Evolutionary conservation across 106 monocot species (phyloP).

Genomic region (Ottelia alismoides): DNA sequence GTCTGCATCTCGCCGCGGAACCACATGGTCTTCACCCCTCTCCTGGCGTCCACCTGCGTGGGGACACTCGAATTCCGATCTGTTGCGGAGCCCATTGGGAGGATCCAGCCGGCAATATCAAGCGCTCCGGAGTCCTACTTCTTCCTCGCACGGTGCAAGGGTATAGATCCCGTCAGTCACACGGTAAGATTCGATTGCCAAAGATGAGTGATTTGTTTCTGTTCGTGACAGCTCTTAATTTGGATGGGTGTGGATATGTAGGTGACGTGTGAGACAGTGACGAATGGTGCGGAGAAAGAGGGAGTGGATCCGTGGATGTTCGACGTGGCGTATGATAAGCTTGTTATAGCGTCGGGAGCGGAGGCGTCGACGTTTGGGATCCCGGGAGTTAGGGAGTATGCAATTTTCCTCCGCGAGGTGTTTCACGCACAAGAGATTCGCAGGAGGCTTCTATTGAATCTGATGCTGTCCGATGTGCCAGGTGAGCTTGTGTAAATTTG

Average conservation of each 20-base stretch:
- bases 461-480: conserved; percentile 90
- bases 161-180: no score
- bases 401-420: conserved; percentile 86
- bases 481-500: no score
- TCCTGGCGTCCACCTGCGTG: conserved; percentile 86
- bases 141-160: no score
- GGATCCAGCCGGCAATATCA: conserved; percentile 92
- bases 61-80: conserved; percentile 90
- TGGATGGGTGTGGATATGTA: no score
- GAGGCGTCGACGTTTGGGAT: conserved; percentile 90
- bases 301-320: conserved; percentile 65
- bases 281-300: conserved; percentile 22
- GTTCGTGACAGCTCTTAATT: no score
- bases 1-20: conserved; percentile 78
- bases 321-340: conserved; percentile 78
- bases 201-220: no score
- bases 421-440: conserved; percentile 89
- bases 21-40: conserved; percentile 93
- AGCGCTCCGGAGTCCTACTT: no score
- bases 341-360: conserved; percentile 81
- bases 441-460: conserved; percentile 72
- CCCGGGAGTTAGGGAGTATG: conserved; percentile 77
- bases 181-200: no score
- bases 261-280: conserved; percentile 75
- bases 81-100: conserved; percentile 60